phyloP scores from a whole-genome alignment of 352 stramenopile species.

The Plasmopara halstedii region DNA sequence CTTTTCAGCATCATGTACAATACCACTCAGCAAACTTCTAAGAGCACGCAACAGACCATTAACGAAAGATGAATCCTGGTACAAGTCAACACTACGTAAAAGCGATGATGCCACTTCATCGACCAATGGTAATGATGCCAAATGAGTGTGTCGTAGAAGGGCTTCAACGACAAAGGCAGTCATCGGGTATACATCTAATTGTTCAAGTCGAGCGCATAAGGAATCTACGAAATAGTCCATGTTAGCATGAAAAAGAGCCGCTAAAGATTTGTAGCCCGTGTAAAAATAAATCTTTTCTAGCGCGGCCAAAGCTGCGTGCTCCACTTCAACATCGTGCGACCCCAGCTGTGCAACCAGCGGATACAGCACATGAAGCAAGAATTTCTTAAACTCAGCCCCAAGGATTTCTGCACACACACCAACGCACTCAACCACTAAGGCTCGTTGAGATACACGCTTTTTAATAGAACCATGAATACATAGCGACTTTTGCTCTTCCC shows the following conservation, averaged over 20 bases:
- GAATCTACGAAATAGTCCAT: slow-evolving; percentile 87
- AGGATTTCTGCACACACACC: slow-evolving; percentile 66
- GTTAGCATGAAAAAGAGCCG: slow-evolving; percentile 64
- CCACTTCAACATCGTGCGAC: slow-evolving; percentile 44
- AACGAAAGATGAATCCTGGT: slow-evolving; percentile 53
- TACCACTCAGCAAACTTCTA: slow-evolving; percentile 45
- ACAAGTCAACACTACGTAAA: slow-evolving; percentile 62
- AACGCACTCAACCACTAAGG: slow-evolving; percentile 69
- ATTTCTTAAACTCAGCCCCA: slow-evolving; percentile 37
- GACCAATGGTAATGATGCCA: slow-evolving; percentile 64
- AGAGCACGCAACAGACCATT: slow-evolving; percentile 52
- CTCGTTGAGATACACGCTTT: slow-evolving; percentile 31
- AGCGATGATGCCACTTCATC: slow-evolving; percentile 70
- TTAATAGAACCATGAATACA: slow-evolving; percentile 3
- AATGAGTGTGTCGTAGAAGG: slow-evolving; percentile 49
- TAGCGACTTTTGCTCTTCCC: slow-evolving; percentile 20
- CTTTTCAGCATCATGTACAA: slow-evolving; percentile 19
- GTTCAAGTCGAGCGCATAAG: slow-evolving; percentile 57
- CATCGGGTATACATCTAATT: slow-evolving; percentile 60
- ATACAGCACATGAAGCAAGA: slow-evolving; percentile 70
- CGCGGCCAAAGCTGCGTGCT: slow-evolving; percentile 59
- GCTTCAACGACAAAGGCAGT: slow-evolving; percentile 73
- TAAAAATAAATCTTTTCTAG: slow-evolving; percentile 60
- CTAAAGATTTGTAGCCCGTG: slow-evolving; percentile 44
- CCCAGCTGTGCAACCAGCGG: slow-evolving; percentile 81